Conservation (phyloP, 164 flowering plant species). For the Nymphaea thermarum region DNA sequence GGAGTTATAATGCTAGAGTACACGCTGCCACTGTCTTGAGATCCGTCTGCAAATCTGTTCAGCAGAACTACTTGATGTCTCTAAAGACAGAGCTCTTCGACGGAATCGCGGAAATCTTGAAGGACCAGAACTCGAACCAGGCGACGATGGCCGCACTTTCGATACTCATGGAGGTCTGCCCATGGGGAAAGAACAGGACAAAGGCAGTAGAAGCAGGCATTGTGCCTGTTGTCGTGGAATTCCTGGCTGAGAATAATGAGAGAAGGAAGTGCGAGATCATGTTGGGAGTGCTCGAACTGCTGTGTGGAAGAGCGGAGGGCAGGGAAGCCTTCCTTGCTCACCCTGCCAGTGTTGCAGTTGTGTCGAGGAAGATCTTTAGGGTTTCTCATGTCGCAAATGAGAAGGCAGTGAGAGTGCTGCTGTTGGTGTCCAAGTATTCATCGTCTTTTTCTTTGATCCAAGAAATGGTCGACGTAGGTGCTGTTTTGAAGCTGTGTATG, state of each 20-base stretch:
- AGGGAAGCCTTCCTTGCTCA: slow-evolving; percentile 36
- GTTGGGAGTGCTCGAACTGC: slow-evolving; percentile 23
- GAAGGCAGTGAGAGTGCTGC: slow-evolving; percentile 22
- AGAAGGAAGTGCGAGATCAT: slow-evolving; percentile 31
- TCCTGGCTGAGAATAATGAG: slow-evolving; percentile 16
- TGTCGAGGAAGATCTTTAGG: slow-evolving; percentile 31
- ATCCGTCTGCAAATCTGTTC: slow-evolving; percentile 16
- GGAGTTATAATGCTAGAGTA: slow-evolving; percentile 5
- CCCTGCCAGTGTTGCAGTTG: slow-evolving; percentile 29
- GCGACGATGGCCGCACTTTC: slow-evolving; percentile 30
- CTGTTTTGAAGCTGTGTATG: slow-evolving; percentile 40
- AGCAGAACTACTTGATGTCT: slow-evolving; percentile 12
- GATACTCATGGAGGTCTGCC: slow-evolving; percentile 25
- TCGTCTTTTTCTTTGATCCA: slow-evolving; percentile 18
- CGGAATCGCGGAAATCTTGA: slow-evolving; percentile 14
- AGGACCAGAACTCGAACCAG: slow-evolving; percentile 10
- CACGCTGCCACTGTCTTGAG: slow-evolving; percentile 28
- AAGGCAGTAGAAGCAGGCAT: slow-evolving; percentile 42
- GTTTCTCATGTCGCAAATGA: slow-evolving; percentile 33
- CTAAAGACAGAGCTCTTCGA: slow-evolving; percentile 36
- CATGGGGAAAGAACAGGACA: slow-evolving; percentile 32
- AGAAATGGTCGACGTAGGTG: slow-evolving; percentile 47
- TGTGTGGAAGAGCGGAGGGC: slow-evolving; percentile 49
- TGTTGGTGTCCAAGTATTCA: slow-evolving; percentile 21
- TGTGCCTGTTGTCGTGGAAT: slow-evolving; percentile 44